A percentile compares a stretch with the other conserved stretches of the same genome.
These are phyloP conservation scores for Tulasnella sp. DNA, from an alignment of 768 basidiomycete genomes.

Conservation along the genomic window DNA sequence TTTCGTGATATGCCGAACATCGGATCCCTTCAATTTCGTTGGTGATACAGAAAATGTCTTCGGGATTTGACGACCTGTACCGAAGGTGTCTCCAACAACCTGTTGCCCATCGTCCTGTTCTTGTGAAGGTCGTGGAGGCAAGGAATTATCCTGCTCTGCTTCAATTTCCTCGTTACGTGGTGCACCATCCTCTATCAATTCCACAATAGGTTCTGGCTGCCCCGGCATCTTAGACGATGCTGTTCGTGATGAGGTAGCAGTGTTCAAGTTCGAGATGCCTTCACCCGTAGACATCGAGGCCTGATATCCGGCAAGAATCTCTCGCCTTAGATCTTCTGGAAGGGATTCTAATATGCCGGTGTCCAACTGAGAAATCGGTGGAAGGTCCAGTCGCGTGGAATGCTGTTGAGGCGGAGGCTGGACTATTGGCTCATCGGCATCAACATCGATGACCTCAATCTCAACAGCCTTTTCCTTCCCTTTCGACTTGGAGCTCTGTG, in stretches of 20 bases:
- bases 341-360: constrained; percentile 54
- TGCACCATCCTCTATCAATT: too few relatives aligned
- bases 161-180: too few relatives aligned
- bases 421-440: constrained; percentile 28
- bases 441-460: constrained; percentile 20
- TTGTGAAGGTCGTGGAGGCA: too few relatives aligned
- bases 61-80: constrained; percentile 10
- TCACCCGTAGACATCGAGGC: too few relatives aligned
- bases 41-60: constrained; percentile 11
- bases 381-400: constrained; percentile 27
- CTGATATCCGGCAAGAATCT: constrained; percentile 53
- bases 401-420: not conserved
- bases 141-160: too few relatives aligned
- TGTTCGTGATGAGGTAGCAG: too few relatives aligned
- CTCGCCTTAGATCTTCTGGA: constrained; percentile 53
- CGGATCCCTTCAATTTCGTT: constrained; percentile 27
- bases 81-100: too few relatives aligned
- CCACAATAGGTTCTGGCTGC: too few relatives aligned
- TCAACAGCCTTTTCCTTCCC: not conserved
- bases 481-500: not conserved
- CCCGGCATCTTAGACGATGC: too few relatives aligned
- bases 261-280: too few relatives aligned
- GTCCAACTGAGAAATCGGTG: constrained; percentile 67
- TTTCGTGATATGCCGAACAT: constrained; percentile 46
- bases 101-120: too few relatives aligned